phyloP scores from a whole-genome alignment of 2,329 filamentous ascomycete species.

The Exophiala calicioides region DNA sequence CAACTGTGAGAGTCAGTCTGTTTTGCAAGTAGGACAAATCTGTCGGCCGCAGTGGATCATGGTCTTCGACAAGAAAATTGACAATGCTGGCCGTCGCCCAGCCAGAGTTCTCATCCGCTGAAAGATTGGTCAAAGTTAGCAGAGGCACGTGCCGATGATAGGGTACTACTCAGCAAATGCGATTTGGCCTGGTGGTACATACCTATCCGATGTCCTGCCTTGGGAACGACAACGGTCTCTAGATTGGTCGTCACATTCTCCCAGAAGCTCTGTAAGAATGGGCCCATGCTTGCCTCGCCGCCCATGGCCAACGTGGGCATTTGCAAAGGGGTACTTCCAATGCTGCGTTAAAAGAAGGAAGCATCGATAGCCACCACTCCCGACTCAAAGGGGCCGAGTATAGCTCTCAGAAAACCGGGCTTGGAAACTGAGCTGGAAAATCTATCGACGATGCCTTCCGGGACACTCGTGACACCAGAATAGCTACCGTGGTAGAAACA shows the following conservation, averaged over 20 bases:
- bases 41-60: slow-evolving; percentile 1
- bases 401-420: slow-evolving; percentile 46
- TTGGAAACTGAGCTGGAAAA: slow-evolving; percentile 47
- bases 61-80: no score
- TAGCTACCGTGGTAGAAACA: slow-evolving; percentile 51
- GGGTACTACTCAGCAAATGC: no score
- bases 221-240: slow-evolving; percentile 38
- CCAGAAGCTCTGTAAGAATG: slow-evolving; percentile 25
- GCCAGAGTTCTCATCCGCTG: no score
- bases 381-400: slow-evolving; percentile 41
- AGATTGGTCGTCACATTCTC: slow-evolving; percentile 31
- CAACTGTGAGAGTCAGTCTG: slow-evolving; percentile 7
- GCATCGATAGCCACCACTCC: slow-evolving; percentile 38
- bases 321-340: slow-evolving; percentile 32
- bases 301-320: slow-evolving; percentile 39
- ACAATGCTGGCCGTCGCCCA: no score
- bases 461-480: slow-evolving; percentile 41
- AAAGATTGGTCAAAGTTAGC: no score
- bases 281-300: slow-evolving; percentile 39
- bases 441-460: slow-evolving; percentile 42
- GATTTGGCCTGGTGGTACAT: no score
- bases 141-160: no score
- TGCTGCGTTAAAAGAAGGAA: slow-evolving; percentile 39
- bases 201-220: slow-evolving; percentile 45
- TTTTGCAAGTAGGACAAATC: slow-evolving; percentile 1